Percentiles rank a stretch among this genome's conserved stretches.
These are phyloP conservation scores for Aurantiochytrium sp. DNA, from an alignment of 108 stramenopile genomes.

Conservation along the genomic window DNA sequence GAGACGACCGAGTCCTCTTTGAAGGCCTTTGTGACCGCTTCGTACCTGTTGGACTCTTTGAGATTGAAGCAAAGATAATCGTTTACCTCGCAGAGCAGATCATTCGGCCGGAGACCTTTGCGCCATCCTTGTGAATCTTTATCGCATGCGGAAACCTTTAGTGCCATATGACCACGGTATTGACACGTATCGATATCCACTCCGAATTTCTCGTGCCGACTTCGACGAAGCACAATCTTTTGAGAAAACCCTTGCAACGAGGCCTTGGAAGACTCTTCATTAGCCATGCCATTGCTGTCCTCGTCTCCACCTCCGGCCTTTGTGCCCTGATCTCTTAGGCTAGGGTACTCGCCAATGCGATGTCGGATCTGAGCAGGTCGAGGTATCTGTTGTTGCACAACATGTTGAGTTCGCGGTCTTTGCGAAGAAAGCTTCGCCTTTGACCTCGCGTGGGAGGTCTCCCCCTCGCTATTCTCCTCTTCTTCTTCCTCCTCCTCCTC, in stretches of 20 bases:
- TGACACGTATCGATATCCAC: background rate
- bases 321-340: too few relatives aligned
- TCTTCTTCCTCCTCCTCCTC: too few relatives aligned
- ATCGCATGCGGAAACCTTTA: background rate
- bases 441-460: too few relatives aligned
- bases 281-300: background rate
- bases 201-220: background rate
- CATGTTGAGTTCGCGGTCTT: too few relatives aligned
- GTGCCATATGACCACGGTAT: background rate
- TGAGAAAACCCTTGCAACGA: background rate
- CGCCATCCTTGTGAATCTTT: background rate
- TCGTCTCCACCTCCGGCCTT: too few relatives aligned
- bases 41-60: background rate
- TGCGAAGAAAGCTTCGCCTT: too few relatives aligned
- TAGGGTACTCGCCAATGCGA: too few relatives aligned
- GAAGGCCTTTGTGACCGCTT: background rate
- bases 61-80: background rate
- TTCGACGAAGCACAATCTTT: background rate
- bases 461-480: too few relatives aligned
- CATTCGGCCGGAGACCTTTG: background rate
- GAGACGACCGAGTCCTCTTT: background rate
- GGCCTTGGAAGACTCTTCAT: background rate
- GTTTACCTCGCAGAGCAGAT: background rate
- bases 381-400: too few relatives aligned
- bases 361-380: too few relatives aligned